Evolutionary conservation across 495 filamentous ascomycete genomes (phyloP).

Genomic region (Hypoxylon crocopeplum): DNA sequence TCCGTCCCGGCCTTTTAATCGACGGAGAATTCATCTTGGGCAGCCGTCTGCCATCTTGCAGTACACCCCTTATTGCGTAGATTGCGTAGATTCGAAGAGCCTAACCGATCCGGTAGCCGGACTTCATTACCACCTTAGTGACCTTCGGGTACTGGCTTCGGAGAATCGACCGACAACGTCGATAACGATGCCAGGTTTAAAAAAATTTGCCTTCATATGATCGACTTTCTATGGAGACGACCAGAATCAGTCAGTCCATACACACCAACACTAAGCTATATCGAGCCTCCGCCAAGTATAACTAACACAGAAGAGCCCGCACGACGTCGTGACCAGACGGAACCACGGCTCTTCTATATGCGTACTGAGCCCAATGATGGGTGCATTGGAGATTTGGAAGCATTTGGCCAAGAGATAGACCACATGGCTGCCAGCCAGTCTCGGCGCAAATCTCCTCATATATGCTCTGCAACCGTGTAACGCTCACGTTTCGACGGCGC

Average conservation of each 20-base stretch:
- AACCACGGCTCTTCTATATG: no score
- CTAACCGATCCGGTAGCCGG: slow-evolving; percentile 30
- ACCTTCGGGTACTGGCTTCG: background rate
- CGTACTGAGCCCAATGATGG: background rate
- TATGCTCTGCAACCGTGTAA: slow-evolving; percentile 19
- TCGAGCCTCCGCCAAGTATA: slow-evolving; percentile 13
- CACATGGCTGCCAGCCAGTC: slow-evolving; percentile 24
- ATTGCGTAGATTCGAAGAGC: slow-evolving; percentile 10
- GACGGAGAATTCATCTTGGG: slow-evolving; percentile 12
- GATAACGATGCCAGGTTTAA: no score
- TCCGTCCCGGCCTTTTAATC: slow-evolving; percentile 5
- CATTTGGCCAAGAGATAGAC: slow-evolving; percentile 20
- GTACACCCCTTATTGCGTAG: no score
- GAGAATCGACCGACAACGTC: slow-evolving; percentile 17
- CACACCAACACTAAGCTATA: slow-evolving; percentile 10
- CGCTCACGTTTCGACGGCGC: background rate
- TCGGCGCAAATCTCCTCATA: slow-evolving; percentile 18
- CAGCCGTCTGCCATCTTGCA: slow-evolving; percentile 9
- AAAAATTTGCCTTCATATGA: no score
- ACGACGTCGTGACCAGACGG: no score
- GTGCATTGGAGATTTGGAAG: slow-evolving; percentile 6
- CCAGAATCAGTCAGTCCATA: background rate
- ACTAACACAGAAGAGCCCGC: background rate
- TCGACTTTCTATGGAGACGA: slow-evolving; percentile 10
- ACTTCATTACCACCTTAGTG: slow-evolving; percentile 11